A percentile compares a stretch with the other conserved stretches of the same genome.
phyloP scores from a whole-genome alignment of 345 rosid species.

The Murraya koenigii region DNA sequence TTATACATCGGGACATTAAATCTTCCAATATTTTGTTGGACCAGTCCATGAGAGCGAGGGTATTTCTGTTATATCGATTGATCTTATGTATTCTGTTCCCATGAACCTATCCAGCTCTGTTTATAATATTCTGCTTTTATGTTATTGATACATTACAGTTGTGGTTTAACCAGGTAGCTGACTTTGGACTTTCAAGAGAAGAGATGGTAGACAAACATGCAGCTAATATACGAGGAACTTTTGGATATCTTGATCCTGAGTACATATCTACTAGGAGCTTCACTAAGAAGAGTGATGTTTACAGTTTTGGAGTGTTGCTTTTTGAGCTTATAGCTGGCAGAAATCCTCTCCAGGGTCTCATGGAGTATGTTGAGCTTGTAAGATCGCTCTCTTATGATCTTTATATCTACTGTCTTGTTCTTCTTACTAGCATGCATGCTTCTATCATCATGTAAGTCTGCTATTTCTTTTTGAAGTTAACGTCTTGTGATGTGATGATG shows the following conservation, averaged over 20 bases:
- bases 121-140: neutral
- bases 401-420: no score
- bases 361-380: constrained; percentile 95
- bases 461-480: neutral
- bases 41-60: constrained; percentile 95
- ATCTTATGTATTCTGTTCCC: neutral
- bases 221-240: constrained; percentile 84
- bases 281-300: constrained; percentile 96
- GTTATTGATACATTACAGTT: neutral
- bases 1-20: constrained; percentile 91
- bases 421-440: neutral
- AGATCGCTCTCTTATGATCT: constrained; percentile 16
- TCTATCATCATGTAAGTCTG: neutral
- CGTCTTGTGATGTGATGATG: constrained; percentile 9
- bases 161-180: constrained; percentile 69
- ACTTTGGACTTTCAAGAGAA: constrained; percentile 97
- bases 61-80: constrained; percentile 25
- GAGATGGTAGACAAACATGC: constrained; percentile 80
- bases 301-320: constrained; percentile 92
- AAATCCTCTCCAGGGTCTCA: constrained; percentile 93
- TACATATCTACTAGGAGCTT: constrained; percentile 78
- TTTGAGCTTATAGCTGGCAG: constrained; percentile 94
- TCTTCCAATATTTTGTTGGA: constrained; percentile 96
- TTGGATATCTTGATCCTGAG: constrained; percentile 98
- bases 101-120: neutral